Percentiles rank a stretch among this genome's conserved stretches.
Evolutionary conservation across 306 rosid species (phyloP).

Genomic region (Cicer pinnatifidum): DNA sequence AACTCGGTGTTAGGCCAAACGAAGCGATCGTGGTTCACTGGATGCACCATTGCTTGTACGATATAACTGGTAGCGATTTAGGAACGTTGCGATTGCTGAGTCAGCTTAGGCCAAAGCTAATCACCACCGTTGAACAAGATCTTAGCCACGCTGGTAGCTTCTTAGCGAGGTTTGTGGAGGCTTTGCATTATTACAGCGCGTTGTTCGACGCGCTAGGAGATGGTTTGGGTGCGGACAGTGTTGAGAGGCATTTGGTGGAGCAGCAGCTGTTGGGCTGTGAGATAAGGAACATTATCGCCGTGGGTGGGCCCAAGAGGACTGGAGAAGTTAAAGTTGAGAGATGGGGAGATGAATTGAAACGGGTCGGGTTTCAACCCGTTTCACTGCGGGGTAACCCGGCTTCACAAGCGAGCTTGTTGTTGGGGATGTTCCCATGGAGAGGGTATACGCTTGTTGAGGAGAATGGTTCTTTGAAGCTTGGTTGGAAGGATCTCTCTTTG

Average conservation of each 20-base stretch:
- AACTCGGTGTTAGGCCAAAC: conserved; percentile 64
- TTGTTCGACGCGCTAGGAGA: conserved; percentile 98
- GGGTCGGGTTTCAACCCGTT: conserved; percentile 74
- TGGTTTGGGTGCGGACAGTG: conserved; percentile 62
- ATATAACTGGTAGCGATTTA: conserved; percentile 87
- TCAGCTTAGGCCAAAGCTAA: conserved; percentile 70
- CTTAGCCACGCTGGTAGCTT: conserved; percentile 88
- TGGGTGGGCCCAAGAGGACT: conserved; percentile 92
- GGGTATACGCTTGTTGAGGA: conserved; percentile 93
- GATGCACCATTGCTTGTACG: conserved; percentile 98
- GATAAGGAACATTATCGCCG: conserved; percentile 91
- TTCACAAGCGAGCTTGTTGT: conserved; percentile 76
- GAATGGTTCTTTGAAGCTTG: conserved; percentile 78
- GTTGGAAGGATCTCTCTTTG: conserved; percentile 93
- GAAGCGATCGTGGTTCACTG: conserved; percentile 92
- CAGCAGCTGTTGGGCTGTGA: conserved; percentile 91
- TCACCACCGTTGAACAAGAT: conserved; percentile 88
- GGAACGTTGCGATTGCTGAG: conserved; percentile 70
- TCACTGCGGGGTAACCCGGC: conserved; percentile 95
- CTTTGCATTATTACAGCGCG: conserved; percentile 98
- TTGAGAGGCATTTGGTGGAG: conserved; percentile 91
- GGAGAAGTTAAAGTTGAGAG: conserved; percentile 86
- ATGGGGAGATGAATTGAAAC: conserved; percentile 81
- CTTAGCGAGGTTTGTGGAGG: conserved; percentile 91
- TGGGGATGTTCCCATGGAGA: conserved; percentile 96